Conservation (phyloP, 139 green algal species). For the Deuterostichococcus epilithicus region DNA sequence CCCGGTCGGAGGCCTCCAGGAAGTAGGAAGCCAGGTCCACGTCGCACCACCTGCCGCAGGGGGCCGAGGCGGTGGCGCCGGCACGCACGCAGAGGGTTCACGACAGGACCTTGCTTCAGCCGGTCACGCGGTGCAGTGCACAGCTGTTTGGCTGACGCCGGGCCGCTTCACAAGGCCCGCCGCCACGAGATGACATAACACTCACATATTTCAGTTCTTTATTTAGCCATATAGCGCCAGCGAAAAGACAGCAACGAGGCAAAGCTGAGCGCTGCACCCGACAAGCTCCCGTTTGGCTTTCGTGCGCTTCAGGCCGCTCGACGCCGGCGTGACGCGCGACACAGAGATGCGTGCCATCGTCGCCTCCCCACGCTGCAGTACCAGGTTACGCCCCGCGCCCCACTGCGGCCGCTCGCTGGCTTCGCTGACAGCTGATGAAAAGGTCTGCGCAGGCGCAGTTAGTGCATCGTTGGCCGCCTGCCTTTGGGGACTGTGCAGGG, state of each 20-base stretch:
- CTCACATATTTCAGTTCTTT: not conserved
- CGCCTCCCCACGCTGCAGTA: slow-evolving; percentile 29
- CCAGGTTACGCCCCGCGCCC: slow-evolving; percentile 18
- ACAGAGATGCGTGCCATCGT: slow-evolving; percentile 29
- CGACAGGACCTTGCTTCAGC: not conserved
- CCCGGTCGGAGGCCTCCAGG: not conserved
- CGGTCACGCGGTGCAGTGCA: not conserved
- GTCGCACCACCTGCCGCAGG: slow-evolving; percentile 25
- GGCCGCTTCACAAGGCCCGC: not conserved
- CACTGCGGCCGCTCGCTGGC: not conserved
- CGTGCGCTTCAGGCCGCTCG: slow-evolving; percentile 1
- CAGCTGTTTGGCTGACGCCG: not conserved
- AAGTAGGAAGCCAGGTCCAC: slow-evolving; percentile 35
- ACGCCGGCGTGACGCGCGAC: slow-evolving; percentile 3
- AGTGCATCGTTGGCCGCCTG: not conserved
- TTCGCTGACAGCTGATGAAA: not conserved
- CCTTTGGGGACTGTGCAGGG: not conserved
- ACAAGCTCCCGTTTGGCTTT: not conserved
- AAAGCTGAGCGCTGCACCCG: not conserved
- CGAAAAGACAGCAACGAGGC: not conserved
- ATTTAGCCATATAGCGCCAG: not conserved
- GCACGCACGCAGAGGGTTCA: too few relatives aligned
- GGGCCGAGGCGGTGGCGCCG: too few relatives aligned
- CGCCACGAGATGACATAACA: not conserved
- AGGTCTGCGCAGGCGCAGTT: not conserved